Conservation (phyloP, 805 yeast species). For the Wickerhamiella qilinensis region DNA sequence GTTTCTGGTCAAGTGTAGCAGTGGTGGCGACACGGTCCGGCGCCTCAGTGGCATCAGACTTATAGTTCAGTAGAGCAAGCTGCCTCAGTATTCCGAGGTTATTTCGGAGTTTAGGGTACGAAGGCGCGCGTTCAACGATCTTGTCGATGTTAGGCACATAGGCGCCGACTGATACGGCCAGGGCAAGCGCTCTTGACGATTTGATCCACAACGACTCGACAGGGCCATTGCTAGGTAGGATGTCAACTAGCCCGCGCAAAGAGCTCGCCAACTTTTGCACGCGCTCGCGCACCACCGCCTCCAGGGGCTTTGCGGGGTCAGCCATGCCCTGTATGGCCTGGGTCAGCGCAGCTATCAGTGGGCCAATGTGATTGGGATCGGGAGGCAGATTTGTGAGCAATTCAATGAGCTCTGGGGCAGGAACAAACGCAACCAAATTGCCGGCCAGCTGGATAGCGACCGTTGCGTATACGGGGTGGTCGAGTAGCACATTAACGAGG, state of each 20-base stretch:
- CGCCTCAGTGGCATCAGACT: no score
- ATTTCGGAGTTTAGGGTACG: neutral
- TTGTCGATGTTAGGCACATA: neutral
- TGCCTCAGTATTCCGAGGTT: neutral
- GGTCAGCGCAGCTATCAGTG: neutral
- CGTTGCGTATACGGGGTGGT: neutral
- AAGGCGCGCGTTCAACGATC: slow-evolving; percentile 1
- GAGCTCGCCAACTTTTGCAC: neutral
- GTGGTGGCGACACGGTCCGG: no score
- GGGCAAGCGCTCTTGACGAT: slow-evolving; percentile 4
- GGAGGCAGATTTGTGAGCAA: neutral
- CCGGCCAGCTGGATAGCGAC: slow-evolving; percentile 4
- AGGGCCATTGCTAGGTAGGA: slow-evolving; percentile 1
- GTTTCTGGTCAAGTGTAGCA: no score
- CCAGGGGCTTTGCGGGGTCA: neutral
- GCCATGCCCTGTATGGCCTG: neutral
- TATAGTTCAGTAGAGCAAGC: neutral
- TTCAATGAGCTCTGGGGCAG: neutral
- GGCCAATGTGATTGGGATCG: neutral
- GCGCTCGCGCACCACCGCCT: neutral
- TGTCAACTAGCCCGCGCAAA: slow-evolving; percentile 1
- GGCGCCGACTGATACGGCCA: neutral
- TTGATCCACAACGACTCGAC: slow-evolving; percentile 4
- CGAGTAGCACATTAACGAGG: neutral
- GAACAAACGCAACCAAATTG: slow-evolving; percentile 1